A percentile compares a stretch with the other conserved stretches of the same genome.
Conservation (phyloP, 2,329 filamentous ascomycete species). For the Fonsecaea pugnacius region DNA sequence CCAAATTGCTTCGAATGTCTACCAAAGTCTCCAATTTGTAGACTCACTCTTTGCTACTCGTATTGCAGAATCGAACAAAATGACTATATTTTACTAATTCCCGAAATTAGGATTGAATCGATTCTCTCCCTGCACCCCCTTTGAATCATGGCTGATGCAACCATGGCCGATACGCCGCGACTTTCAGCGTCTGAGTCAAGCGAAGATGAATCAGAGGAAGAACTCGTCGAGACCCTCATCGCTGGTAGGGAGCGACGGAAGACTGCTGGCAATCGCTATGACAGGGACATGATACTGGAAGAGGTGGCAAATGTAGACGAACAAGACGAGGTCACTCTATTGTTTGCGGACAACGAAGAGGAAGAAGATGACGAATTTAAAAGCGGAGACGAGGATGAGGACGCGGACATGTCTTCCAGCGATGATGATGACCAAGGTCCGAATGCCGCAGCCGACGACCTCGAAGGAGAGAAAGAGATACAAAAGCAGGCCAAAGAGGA, state of each 20-base stretch:
- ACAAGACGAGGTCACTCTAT: constrained; percentile 63
- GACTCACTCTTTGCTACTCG: neutral
- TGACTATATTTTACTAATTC: neutral
- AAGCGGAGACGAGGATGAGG: constrained; percentile 68
- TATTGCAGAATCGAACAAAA: neutral
- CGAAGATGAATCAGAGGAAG: constrained; percentile 41
- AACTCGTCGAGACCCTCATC: constrained; percentile 68
- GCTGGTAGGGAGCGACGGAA: constrained; percentile 74
- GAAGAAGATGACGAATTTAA: constrained; percentile 57
- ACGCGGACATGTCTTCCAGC: constrained; percentile 82
- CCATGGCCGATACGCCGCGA: constrained; percentile 22
- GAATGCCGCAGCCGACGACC: constrained; percentile 63
- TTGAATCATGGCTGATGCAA: constrained; percentile 20
- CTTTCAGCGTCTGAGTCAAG: constrained; percentile 35
- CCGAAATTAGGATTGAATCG: neutral
- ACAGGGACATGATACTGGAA: constrained; percentile 74
- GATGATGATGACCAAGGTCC: constrained; percentile 77
- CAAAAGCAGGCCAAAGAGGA: constrained; percentile 75
- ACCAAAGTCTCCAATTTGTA: neutral
- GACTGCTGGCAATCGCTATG: constrained; percentile 83
- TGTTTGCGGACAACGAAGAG: constrained; percentile 76
- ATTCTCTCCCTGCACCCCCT: neutral
- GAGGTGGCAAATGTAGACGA: constrained; percentile 59
- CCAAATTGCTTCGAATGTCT: neutral
- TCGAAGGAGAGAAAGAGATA: constrained; percentile 86